phyloP scores from a whole-genome alignment of 768 basidiomycete genomes.

The Plicaturopsis crispa region DNA sequence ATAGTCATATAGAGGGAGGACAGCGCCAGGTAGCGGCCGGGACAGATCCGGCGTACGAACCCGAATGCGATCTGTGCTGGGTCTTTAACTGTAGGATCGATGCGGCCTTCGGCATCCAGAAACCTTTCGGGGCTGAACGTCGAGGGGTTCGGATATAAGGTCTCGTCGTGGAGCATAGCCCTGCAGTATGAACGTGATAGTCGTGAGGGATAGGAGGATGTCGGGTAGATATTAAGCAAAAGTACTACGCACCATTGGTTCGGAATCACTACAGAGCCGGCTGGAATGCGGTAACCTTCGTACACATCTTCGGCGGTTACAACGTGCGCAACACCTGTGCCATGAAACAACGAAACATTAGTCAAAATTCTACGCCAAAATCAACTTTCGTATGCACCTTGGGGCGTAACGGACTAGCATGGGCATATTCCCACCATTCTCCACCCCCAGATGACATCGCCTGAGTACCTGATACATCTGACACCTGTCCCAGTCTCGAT shows the following conservation, averaged over 20 bases:
- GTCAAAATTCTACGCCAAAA: no score
- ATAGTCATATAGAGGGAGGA: slow-evolving; percentile 11
- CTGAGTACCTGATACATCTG: no score
- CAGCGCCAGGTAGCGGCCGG: slow-evolving; percentile 25
- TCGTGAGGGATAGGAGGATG: background rate
- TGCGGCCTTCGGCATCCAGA: slow-evolving; percentile 27
- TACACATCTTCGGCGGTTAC: slow-evolving; percentile 25
- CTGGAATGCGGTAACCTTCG: slow-evolving; percentile 26
- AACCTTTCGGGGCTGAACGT: slow-evolving; percentile 51
- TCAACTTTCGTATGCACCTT: no score
- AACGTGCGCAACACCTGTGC: slow-evolving; percentile 22
- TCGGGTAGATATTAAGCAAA: no score
- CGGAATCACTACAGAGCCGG: slow-evolving; percentile 18
- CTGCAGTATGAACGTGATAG: slow-evolving; percentile 14
- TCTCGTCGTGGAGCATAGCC: slow-evolving; percentile 43
- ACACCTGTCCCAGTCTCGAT: no score
- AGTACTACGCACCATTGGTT: slow-evolving; percentile 23
- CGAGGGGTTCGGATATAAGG: slow-evolving; percentile 42
- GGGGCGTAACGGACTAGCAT: slow-evolving; percentile 5
- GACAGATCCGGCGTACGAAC: slow-evolving; percentile 27
- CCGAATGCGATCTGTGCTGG: slow-evolving; percentile 18
- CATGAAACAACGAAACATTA: no score
- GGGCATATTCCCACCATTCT: no score
- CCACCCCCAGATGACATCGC: no score
- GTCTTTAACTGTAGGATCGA: slow-evolving; percentile 23